Conservation (phyloP, 768 basidiomycete species). For the Lactarius tabidus region DNA sequence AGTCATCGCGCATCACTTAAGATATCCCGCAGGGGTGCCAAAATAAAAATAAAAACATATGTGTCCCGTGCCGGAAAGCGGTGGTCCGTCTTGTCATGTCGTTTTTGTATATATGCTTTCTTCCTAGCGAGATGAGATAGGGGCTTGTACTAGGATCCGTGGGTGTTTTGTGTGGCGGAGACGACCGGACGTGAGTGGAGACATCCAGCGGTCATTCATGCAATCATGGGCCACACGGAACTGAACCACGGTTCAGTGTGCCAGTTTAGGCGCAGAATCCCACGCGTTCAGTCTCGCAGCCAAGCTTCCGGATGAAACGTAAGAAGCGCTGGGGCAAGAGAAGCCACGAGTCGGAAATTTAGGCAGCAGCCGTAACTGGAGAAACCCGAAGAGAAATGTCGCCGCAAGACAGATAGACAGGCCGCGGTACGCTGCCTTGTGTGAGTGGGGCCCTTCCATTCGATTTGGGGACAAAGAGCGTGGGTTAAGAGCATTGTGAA, state of each 20-base stretch:
- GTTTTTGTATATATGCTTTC: conserved; percentile 7
- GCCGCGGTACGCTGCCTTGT: conserved; percentile 1
- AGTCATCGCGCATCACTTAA: not conserved
- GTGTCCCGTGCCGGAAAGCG: conserved; percentile 8
- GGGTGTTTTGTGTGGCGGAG: not conserved
- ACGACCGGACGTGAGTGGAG: not conserved
- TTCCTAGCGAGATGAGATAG: conserved; percentile 9
- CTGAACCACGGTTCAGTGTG: not conserved
- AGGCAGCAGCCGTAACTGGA: not conserved
- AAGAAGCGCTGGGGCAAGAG: conserved; percentile 1
- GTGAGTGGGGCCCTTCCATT: conserved; percentile 19
- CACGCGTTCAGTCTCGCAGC: conserved; percentile 16
- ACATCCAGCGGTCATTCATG: not conserved
- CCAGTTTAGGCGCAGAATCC: not conserved
- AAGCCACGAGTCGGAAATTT: too few species aligned
- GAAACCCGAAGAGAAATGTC: conserved; percentile 9
- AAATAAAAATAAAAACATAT: not conserved
- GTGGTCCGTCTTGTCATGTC: conserved; percentile 6
- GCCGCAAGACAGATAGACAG: conserved; percentile 6
- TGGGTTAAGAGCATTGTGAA: conserved; percentile 22
- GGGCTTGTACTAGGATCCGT: not conserved
- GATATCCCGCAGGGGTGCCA: not conserved
- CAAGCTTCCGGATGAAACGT: conserved; percentile 20
- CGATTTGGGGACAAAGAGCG: conserved; percentile 26
- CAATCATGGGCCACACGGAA: not conserved